A percentile compares a stretch with the other conserved stretches of the same genome.
These are phyloP conservation scores for Penicillium griseofulvum DNA, from an alignment of 2,329 filamentous ascomycete species.

Conservation along the genomic window DNA sequence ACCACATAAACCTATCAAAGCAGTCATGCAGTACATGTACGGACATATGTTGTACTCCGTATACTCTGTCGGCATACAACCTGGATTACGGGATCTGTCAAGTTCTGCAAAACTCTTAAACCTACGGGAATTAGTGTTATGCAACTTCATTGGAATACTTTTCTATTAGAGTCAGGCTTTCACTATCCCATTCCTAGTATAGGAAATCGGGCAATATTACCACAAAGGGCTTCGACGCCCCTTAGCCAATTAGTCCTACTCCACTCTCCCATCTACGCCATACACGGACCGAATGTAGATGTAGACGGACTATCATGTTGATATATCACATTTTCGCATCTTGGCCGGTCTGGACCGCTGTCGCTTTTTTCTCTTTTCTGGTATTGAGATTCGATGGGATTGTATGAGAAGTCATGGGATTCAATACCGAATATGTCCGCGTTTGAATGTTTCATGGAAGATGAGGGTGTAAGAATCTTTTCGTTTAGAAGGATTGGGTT, in stretches of 20 bases:
- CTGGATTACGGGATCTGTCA: slow-evolving; percentile 19
- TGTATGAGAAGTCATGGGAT: background rate
- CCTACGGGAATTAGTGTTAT: no score
- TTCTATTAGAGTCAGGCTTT: no score
- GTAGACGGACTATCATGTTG: background rate
- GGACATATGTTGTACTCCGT: background rate
- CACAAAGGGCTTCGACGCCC: background rate
- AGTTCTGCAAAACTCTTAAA: no score
- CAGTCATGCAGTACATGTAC: background rate
- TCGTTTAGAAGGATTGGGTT: background rate
- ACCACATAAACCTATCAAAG: background rate
- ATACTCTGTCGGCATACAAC: background rate
- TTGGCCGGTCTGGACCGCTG: background rate
- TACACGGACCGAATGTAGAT: background rate
- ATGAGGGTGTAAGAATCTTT: background rate
- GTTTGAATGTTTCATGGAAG: background rate
- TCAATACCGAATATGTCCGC: background rate
- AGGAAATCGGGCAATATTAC: background rate
- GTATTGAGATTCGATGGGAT: background rate
- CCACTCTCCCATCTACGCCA: background rate
- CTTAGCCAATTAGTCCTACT: background rate
- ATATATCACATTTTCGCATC: slow-evolving; percentile 1
- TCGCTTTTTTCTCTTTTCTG: background rate
- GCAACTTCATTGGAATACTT: no score
- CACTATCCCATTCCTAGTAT: no score